Percentiles rank a stretch among this genome's conserved stretches.
Conservation (phyloP, 176 grass and related monocot genomes). For the Paspalum notatum region DNA sequence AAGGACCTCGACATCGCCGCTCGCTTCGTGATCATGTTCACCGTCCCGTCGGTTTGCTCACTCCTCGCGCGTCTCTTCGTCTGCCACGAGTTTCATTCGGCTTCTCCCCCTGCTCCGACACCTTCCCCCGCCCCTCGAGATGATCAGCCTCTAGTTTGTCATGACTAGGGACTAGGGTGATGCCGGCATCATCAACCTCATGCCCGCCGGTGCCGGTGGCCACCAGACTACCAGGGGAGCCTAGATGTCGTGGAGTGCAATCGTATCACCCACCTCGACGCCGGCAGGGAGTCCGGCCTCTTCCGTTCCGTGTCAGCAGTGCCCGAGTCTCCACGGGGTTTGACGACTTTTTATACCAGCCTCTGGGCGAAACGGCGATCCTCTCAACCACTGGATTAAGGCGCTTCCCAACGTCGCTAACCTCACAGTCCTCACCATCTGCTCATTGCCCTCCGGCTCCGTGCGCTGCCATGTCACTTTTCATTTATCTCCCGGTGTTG, state of each 20-base stretch:
- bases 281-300: not conserved
- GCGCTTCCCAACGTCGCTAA: conserved; percentile 32
- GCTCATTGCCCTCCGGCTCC: conserved; percentile 57
- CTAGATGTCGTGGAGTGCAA: conserved; percentile 54
- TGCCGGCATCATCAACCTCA: too few species aligned
- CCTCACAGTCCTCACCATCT: conserved; percentile 55
- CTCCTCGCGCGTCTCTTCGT: conserved; percentile 40
- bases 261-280: conserved; percentile 16
- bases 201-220: too few species aligned
- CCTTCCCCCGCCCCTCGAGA: conserved; percentile 35
- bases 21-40: not conserved
- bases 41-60: conserved; percentile 22
- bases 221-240: too few species aligned
- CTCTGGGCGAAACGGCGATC: not conserved
- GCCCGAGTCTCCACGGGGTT: conserved; percentile 24
- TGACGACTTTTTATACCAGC: conserved; percentile 52
- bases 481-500: not conserved
- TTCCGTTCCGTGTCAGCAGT: conserved; percentile 25
- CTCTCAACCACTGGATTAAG: not conserved
- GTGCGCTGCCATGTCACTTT: not conserved
- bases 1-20: conserved; percentile 32
- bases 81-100: not conserved
- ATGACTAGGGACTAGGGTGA: too few species aligned
- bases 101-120: not conserved
- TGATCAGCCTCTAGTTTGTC: conserved; percentile 25